Percentiles rank a stretch among this genome's conserved stretches.
Evolutionary conservation across 176 grass and related monocot species (phyloP).

Genomic region (sorghum (Sorghum bicolor)): Sorghum_bicolor_NCBIv3 NC_012872.2:51135001-51135500

Average conservation of each 20-base stretch:
- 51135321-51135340: neutral
- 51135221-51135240: neutral
- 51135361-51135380: neutral
- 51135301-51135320: neutral
- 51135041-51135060: neutral
- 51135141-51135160: neutral
- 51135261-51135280: neutral
- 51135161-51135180: neutral
- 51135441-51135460: conserved; percentile 21
- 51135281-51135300: neutral
- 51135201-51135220: neutral
- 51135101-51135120: neutral
- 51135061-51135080: neutral
- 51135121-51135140: neutral
- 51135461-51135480: neutral
- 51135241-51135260: neutral
- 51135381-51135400: neutral
- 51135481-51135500: conserved; percentile 42
- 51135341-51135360: too few species aligned
- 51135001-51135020: neutral
- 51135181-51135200: neutral
- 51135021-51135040: neutral
- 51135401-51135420: neutral
- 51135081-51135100: conserved; percentile 6
- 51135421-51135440: neutral